These are phyloP conservation scores for Ceratorhiza oryzae-sativae DNA, from an alignment of 1,284 basidiomycete species.

Conservation along the genomic window DNA sequence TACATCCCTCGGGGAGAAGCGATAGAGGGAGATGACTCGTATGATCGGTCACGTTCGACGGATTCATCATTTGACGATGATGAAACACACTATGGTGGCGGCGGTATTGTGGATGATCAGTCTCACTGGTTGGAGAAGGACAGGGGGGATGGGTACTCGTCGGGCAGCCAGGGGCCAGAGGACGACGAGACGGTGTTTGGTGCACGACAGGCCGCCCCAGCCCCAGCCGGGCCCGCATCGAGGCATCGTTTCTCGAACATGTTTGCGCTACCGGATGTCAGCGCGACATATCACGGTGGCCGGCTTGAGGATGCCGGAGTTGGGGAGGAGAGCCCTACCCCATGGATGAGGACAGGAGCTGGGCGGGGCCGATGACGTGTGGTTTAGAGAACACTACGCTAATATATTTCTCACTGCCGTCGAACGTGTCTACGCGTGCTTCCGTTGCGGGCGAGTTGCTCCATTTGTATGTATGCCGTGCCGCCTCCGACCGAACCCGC, in stretches of 20 bases:
- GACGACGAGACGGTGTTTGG: conserved; percentile 38
- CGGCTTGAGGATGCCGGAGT: conserved; percentile 33
- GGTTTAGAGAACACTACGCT: neutral
- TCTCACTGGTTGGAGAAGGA: conserved; percentile 9
- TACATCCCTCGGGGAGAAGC: conserved; percentile 21
- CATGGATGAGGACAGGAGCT: conserved; percentile 23
- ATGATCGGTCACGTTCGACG: conserved; percentile 35
- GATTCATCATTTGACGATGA: conserved; percentile 39
- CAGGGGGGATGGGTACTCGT: conserved; percentile 11
- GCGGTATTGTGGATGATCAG: conserved; percentile 14
- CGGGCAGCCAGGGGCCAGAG: conserved; percentile 5
- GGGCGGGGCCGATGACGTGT: conserved; percentile 31
- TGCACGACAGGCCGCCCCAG: conserved; percentile 20
- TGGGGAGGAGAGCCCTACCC: conserved; percentile 35
- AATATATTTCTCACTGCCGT: neutral
- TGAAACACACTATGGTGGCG: conserved; percentile 28
- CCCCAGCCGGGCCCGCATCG: conserved; percentile 10
- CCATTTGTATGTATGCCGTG: conserved; percentile 34
- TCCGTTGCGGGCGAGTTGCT: conserved; percentile 13
- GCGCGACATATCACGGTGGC: conserved; percentile 28
- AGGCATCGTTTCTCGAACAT: conserved; percentile 26
- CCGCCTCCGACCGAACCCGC: conserved; percentile 22
- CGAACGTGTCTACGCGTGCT: conserved; percentile 26
- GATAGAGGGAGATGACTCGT: conserved; percentile 24
- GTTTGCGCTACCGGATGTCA: conserved; percentile 36